phyloP scores from a whole-genome alignment of 2,329 filamentous ascomycete genomes.

The Trichoderma atrobrunneum region DNA sequence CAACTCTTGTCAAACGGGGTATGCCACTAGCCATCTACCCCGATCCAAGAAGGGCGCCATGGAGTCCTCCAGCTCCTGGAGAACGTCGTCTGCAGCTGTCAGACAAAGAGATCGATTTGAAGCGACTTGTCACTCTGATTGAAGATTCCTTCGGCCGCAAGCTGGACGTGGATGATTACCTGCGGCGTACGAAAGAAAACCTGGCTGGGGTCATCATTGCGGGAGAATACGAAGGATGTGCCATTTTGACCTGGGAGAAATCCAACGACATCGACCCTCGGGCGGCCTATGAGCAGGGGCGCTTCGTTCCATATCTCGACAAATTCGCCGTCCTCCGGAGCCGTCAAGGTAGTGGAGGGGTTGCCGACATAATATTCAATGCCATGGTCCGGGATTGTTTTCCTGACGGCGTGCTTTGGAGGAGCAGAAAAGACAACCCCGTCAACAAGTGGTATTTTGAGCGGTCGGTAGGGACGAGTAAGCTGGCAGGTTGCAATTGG shows the following conservation, averaged over 20 bases:
- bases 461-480: slow-evolving; percentile 76
- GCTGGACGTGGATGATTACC: slow-evolving; percentile 79
- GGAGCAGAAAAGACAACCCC: slow-evolving; percentile 83
- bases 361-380: slow-evolving; percentile 95
- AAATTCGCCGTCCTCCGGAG: slow-evolving; percentile 93
- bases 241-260: slow-evolving; percentile 90
- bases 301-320: slow-evolving; percentile 88
- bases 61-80: slow-evolving; percentile 63
- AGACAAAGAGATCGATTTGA: slow-evolving; percentile 78
- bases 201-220: slow-evolving; percentile 92
- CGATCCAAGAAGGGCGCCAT: slow-evolving; percentile 65
- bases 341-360: slow-evolving; percentile 84
- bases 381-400: slow-evolving; percentile 91
- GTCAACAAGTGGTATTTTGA: slow-evolving; percentile 99
- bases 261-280: slow-evolving; percentile 60
- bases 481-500: slow-evolving; percentile 81
- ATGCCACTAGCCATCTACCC: slow-evolving; percentile 86
- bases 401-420: slow-evolving; percentile 86
- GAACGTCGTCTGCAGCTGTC: slow-evolving; percentile 65
- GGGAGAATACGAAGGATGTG: slow-evolving; percentile 93
- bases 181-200: slow-evolving; percentile 73
- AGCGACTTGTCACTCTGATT: slow-evolving; percentile 79
- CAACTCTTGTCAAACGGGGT: slow-evolving; percentile 86
- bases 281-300: slow-evolving; percentile 51
- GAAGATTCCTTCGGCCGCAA: slow-evolving; percentile 89